Conservation (phyloP, 169 alveolate genomes). For the Eimeria sp. region DNA sequence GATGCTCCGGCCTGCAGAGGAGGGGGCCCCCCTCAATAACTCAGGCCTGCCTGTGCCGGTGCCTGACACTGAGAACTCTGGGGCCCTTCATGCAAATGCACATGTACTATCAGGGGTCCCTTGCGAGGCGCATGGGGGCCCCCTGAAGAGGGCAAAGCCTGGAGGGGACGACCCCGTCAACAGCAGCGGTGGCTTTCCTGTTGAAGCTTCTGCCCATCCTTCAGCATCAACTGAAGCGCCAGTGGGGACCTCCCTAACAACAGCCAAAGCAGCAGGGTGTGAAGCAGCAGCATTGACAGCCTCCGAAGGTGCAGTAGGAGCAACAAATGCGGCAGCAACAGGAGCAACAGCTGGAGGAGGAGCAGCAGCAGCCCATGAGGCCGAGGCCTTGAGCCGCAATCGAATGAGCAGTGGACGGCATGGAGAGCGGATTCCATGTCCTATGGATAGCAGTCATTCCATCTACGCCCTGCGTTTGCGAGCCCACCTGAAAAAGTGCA, state of each 20-base stretch:
- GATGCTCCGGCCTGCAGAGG: background rate
- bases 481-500: conserved; percentile 79
- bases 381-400: conserved; percentile 12
- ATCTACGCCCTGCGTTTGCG: conserved; percentile 35
- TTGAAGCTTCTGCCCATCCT: background rate
- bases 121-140: background rate
- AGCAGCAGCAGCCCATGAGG: background rate
- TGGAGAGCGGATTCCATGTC: conserved; percentile 69
- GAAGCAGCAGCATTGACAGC: background rate
- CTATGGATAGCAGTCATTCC: conserved; percentile 63
- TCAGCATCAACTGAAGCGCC: background rate
- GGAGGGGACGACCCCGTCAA: background rate
- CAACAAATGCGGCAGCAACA: background rate
- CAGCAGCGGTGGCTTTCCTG: background rate
- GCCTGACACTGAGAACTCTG: background rate
- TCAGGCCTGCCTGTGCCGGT: background rate
- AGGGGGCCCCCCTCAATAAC: background rate
- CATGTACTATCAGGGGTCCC: background rate
- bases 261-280: background rate
- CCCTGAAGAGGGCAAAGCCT: conserved; percentile 14
- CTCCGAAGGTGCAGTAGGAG: background rate
- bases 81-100: background rate
- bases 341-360: background rate
- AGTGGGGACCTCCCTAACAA: background rate
- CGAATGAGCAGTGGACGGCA: conserved; percentile 47